Conservation (phyloP, 257 asterid species). For the Orobanche coerulescens region DNA sequence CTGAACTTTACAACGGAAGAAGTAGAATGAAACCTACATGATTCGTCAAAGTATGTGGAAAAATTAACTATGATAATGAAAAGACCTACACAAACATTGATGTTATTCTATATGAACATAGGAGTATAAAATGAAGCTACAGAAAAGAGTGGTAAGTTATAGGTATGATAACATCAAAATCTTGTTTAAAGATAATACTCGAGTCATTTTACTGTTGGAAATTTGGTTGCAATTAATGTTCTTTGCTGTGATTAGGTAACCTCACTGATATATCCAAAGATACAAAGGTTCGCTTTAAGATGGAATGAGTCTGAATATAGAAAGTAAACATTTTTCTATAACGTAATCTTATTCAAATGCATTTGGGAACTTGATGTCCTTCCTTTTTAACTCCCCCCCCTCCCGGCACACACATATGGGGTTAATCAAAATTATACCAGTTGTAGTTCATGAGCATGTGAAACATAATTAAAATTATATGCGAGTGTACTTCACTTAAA, state of each 20-base stretch:
- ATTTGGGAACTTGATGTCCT: neutral
- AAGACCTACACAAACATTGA: neutral
- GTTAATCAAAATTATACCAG: neutral
- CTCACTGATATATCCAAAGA: neutral
- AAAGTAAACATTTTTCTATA: neutral
- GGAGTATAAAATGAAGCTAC: neutral
- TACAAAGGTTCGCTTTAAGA: neutral
- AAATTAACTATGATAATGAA: neutral
- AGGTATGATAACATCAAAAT: neutral
- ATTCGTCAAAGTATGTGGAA: neutral
- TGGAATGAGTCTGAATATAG: neutral
- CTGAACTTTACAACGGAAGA: neutral
- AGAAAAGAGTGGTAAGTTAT: neutral
- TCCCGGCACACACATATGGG: neutral
- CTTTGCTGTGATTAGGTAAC: neutral
- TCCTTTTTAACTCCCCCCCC: neutral
- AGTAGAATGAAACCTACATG: neutral
- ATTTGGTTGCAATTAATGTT: slow-evolving; percentile 1
- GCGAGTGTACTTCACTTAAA: no score
- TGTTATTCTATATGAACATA: neutral
- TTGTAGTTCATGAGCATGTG: no score
- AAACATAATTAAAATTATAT: no score
- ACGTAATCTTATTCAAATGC: neutral
- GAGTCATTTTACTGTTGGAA: neutral
- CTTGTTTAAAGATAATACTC: neutral